Evolutionary conservation across 176 grass and related monocot species (phyloP), one percentile per base, ranked within the genome.

Genomic region (Poa annua): DNA sequence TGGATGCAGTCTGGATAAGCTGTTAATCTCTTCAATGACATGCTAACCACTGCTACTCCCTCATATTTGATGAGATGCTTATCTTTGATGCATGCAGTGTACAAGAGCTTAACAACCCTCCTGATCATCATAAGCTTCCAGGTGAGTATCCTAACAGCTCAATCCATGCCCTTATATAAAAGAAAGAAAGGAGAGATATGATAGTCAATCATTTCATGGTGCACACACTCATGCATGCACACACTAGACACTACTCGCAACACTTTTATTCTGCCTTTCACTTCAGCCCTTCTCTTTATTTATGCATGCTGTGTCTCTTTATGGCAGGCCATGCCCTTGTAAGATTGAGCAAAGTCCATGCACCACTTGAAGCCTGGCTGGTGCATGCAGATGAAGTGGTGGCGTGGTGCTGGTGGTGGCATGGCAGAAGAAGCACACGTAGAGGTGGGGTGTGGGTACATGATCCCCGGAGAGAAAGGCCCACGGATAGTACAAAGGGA

Each of bases 341-440:
- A 80, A 83, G 73, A 89, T 76, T 67, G 65, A 13, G 87, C 59
- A n/a, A 64, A 78, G 49, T 70, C 85, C 70, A 74, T 52, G 47
- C 47, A 61, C 85, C 79, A 81, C 89, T 87, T 85, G 78, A 79
- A 79, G 75, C 63, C 50, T 36, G 67, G n/a, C n/a, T n/a, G n/a
- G n/a, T n/a, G n/a, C n/a, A n/a, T n/a, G n/a, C n/a, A n/a, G n/a
- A n/a, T n/a, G n/a, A n/a, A n/a, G n/a, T n/a, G n/a, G n/a, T n/a
- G n/a, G n/a, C n/a, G n/a, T n/a, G n/a, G n/a, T 48, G 42, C 48
- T 49, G 69, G 41, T 19, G n/a, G 69, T 47, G 25, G 84, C 78
- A 72, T 65, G 25, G 84, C 78, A 72, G 78, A 33, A 63, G 34
- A 29, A 49, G 15, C 78, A 80, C 71, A 74, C 71, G 78, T 17